These are phyloP conservation scores for Colletotrichum gigasporum DNA, from an alignment of 2,329 filamentous ascomycete genomes.

Conservation along the genomic window DNA sequence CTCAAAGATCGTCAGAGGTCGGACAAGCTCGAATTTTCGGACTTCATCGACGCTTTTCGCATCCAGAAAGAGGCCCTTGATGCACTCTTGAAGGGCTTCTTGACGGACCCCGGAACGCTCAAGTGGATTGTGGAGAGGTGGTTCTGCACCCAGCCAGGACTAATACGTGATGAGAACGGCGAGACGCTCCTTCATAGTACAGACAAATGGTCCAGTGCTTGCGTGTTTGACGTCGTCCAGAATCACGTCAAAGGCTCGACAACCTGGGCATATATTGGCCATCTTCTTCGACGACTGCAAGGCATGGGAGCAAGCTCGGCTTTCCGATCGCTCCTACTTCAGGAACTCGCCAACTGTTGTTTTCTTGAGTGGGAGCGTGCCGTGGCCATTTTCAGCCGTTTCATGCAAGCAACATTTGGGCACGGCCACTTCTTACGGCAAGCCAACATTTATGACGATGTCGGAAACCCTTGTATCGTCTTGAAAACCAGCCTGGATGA, in stretches of 20 bases:
- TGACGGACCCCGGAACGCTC: not conserved
- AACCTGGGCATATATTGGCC: not conserved
- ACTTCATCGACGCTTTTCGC: too few species aligned
- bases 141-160: too few species aligned
- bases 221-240: not conserved
- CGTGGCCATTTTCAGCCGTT: not conserved
- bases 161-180: too few species aligned
- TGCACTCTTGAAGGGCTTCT: not conserved
- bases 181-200: too few species aligned
- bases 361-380: not conserved
- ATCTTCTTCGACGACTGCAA: not conserved
- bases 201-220: not conserved
- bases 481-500: not conserved
- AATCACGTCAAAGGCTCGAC: not conserved
- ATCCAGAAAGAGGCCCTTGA: too few species aligned
- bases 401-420: too few species aligned
- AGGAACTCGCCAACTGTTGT: not conserved
- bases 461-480: not conserved
- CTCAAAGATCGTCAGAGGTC: too few species aligned
- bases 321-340: not conserved
- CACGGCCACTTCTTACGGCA: too few species aligned
- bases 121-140: not conserved
- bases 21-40: too few species aligned
- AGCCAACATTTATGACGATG: too few species aligned
- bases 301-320: too few species aligned